Base-by-base conservation (phyloP, 768 basidiomycete species). In the Floccularia luteovirens region DNA sequence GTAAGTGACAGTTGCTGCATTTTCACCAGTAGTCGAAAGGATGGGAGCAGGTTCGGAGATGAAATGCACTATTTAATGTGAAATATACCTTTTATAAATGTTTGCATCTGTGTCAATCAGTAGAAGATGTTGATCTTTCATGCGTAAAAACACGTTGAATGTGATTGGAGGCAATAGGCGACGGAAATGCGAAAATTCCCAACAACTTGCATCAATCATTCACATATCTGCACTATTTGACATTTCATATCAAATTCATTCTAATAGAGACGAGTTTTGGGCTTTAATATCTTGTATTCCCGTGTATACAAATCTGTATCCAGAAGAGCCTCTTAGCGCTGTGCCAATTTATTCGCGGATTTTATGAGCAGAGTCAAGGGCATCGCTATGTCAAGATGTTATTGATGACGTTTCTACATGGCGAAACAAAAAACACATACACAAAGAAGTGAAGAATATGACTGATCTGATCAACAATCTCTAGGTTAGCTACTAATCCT, bases 341-440 rank as follows among this genome's bases (percentile, higher is more conserved):
- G 7, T 39, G 25, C 38, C 38, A 39, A 2, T 24, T 41, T 41
- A 22, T 35, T 41, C 17, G 40, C 40, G 2, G 40, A 30, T 41
- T 35, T 41, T 14, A 41, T 36, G 8, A 41, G 32, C 8, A 41
- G 30, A 8, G 10, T 33, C 16, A 33, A 13, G 7, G 40, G 40
- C 31, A 41, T 11, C 6, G 31, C 40, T 41, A 35, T 14, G 24
- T 14, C 11, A 20, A 33, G 3, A 20, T 8, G 1, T 33, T 7
- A 41, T 13, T 14, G 11, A 35, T 10, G 17, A 27, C 8, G 24
- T 19, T 31, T 14, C 11, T 31, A 14, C 7, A 20, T n/a, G 19
- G 11, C 24, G 14, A 28, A 28, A 34, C 8, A 31, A 3, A 5
- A 32, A 20, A 11, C n/a, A 35, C 40, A 2, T 8, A 41, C 40